phyloP scores from a whole-genome alignment of 345 rosid species.

The Cardamine occulta region DNA sequence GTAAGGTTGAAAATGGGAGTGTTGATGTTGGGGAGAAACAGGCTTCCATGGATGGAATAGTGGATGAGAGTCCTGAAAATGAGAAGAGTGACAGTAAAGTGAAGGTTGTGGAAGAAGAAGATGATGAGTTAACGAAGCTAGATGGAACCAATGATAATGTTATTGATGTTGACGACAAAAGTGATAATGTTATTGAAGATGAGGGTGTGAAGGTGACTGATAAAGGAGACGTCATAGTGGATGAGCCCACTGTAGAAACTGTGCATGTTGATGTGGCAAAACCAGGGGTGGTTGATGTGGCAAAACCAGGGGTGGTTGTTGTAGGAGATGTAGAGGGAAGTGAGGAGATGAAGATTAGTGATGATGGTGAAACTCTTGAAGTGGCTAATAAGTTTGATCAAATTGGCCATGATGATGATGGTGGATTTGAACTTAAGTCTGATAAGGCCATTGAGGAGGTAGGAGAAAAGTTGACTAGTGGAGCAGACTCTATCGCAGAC shows the following conservation, averaged over 20 bases:
- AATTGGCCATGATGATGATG: conserved; percentile 39
- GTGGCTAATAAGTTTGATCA: conserved; percentile 59
- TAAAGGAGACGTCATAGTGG: conserved; percentile 42
- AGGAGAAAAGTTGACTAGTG: conserved; percentile 43
- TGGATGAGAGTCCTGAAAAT: conserved; percentile 19
- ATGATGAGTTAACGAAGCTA: conserved; percentile 33
- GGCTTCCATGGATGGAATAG: conserved; percentile 30
- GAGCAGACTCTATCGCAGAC: conserved; percentile 46
- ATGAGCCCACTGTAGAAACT: conserved; percentile 43
- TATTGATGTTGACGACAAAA: conserved; percentile 40
- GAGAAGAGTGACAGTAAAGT: conserved; percentile 36
- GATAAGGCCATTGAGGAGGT: conserved; percentile 43
- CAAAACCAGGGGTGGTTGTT: conserved; percentile 45
- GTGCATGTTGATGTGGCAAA: conserved; percentile 44
- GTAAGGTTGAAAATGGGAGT: conserved; percentile 40
- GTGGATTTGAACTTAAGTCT: conserved; percentile 30
- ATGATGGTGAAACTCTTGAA: conserved; percentile 41
- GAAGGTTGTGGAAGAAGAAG: conserved; percentile 40
- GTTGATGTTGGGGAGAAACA: conserved; percentile 48
- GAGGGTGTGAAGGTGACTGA: conserved; percentile 40
- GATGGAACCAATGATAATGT: conserved; percentile 27
- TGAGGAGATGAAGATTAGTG: conserved; percentile 44
- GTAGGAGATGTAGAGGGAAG: conserved; percentile 51
- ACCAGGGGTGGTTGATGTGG: conserved; percentile 48
- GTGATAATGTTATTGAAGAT: conserved; percentile 25